Base-by-base conservation (phyloP, 345 rosid genomes). In the Carallia pectinifolia region DNA sequence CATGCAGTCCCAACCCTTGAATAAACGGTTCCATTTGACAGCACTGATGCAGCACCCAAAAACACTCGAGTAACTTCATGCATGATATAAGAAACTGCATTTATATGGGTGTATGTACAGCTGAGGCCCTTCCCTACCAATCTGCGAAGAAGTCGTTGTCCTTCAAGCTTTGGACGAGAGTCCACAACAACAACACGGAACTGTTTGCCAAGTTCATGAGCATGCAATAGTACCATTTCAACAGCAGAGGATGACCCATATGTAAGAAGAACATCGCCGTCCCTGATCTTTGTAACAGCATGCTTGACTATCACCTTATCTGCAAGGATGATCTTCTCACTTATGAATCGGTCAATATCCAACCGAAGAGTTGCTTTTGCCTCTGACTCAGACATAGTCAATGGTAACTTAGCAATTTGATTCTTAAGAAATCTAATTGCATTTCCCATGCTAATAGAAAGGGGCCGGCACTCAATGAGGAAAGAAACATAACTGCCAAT, bases 1-100 rank as follows among this genome's bases (percentile, higher is more conserved):
- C 88, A 87, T 40, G 99, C 97, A 53, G 99, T 92, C 61, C 99
- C 99, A 18, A 90, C 97, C 68, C 97, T 86, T 0, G 99, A 95
- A 77, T 86, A 95, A 55, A 92, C 91, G 17, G 99, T 92, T 71
- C 98, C 97, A 78, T 92, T 95, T n/a, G 96, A 92, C 83, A 95
- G 82, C 75, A 95, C 90, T 6, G 99, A 91, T 18, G 96, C 88
- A 19, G 99, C 98, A 17, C 98, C 99, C 76, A 95, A 67, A 83
- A 95, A 89, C 69, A 95, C 99, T 73, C 85, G 81, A 70, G 96
- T 90, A 72, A 86, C 97, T 84, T 95, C 99, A 76, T 90, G 96
- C 92, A 95, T 92, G 79, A 92, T 83, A 71, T 90, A 95, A 39
- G 99, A 92, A 72, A 92, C 78, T 36, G 99, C 97, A 70, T 92